Evolutionary conservation across 768 basidiomycete species (phyloP).

Genomic region (Russula lepida): DNA sequence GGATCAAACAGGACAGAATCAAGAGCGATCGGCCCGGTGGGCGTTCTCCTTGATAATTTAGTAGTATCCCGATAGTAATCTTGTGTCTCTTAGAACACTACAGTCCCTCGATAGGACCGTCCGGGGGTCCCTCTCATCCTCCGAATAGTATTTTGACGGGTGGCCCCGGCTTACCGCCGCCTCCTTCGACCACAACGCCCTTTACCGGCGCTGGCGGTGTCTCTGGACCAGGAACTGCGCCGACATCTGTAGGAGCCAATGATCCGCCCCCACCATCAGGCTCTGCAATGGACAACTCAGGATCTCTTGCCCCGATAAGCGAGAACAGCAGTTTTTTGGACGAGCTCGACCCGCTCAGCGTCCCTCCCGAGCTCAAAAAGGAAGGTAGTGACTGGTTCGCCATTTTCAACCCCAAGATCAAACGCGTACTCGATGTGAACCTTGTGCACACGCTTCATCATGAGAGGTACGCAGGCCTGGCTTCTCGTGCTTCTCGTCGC

Average conservation of each 20-base stretch:
- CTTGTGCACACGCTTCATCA: conserved; percentile 85
- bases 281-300: neutral
- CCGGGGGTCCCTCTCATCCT: conserved; percentile 14
- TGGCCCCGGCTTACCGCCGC: conserved; percentile 21
- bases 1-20: conserved; percentile 21
- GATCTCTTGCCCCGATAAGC: conserved; percentile 20
- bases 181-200: conserved; percentile 19
- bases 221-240: conserved; percentile 16
- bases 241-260: conserved; percentile 5
- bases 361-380: conserved; percentile 52
- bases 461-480: conserved; percentile 53
- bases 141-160: conserved; percentile 15
- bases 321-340: conserved; percentile 35
- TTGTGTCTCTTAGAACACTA: conserved; percentile 15
- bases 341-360: conserved; percentile 37
- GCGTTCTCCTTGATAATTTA: neutral
- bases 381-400: conserved; percentile 87
- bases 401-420: conserved; percentile 75
- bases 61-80: conserved; percentile 6
- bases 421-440: conserved; percentile 67
- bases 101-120: conserved; percentile 19
- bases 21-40: conserved; percentile 22
- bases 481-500: conserved; percentile 2
- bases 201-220: conserved; percentile 15
- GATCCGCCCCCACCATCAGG: neutral